These are phyloP conservation scores for Ophioceras dolichostomum DNA, from an alignment of 2,329 filamentous ascomycete species.

Conservation along the genomic window DNA sequence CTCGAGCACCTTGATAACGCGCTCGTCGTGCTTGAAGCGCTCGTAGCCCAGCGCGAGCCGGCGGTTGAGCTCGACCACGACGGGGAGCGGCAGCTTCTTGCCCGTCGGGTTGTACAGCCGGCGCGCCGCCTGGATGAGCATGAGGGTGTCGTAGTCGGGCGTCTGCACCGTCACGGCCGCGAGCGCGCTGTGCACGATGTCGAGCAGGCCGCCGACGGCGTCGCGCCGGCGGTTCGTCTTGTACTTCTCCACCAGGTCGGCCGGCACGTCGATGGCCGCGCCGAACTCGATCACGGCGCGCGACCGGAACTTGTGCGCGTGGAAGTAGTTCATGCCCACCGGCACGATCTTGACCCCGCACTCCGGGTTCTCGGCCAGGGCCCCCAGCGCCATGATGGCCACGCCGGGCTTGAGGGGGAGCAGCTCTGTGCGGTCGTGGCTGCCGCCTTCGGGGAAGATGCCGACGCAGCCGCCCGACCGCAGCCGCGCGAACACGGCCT, in stretches of 20 bases:
- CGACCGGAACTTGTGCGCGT: conserved; percentile 95
- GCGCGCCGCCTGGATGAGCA: conserved; percentile 90
- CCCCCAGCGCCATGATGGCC: conserved; percentile 88
- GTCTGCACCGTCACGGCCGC: conserved; percentile 83
- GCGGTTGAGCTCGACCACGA: conserved; percentile 88
- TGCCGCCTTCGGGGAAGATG: conserved; percentile 94
- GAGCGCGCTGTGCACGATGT: conserved; percentile 75
- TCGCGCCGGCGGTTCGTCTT: conserved; percentile 72
- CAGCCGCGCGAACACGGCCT: conserved; percentile 79
- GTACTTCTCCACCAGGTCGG: conserved; percentile 75
- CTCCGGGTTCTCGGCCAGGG: conserved; percentile 71
- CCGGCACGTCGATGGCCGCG: conserved; percentile 71
- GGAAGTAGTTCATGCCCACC: conserved; percentile 99
- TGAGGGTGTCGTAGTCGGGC: conserved; percentile 90
- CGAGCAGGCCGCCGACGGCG: conserved; percentile 73
- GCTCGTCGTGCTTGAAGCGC: conserved; percentile 80
- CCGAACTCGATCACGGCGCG: conserved; percentile 94
- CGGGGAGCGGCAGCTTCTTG: conserved; percentile 83
- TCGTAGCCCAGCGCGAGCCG: conserved; percentile 85
- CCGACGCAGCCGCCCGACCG: conserved; percentile 79
- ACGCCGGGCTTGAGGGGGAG: conserved; percentile 92
- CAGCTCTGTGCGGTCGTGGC: conserved; percentile 85
- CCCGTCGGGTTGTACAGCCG: conserved; percentile 89
- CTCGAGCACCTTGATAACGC: conserved; percentile 63
- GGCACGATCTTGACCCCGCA: conserved; percentile 91